Evolutionary conservation across 805 yeast species (phyloP).

Genomic region (Saccharomyces cerevisiae): DNA sequence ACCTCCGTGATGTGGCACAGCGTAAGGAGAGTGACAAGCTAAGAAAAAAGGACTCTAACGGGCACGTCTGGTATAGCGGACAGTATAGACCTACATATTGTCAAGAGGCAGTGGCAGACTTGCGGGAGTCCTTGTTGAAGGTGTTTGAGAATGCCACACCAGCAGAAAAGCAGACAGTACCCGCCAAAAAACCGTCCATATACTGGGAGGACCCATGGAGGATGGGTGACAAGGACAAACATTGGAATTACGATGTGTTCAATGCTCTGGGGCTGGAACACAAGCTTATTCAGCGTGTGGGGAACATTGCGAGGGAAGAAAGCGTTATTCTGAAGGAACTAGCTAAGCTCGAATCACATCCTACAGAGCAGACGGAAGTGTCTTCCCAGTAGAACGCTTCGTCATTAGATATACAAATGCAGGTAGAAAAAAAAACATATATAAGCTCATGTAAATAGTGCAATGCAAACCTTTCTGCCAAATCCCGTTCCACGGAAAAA

Average conservation of each 20-base stretch:
- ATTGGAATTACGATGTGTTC: constrained; percentile 42
- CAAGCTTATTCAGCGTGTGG: constrained; percentile 43
- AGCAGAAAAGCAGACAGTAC: constrained; percentile 21
- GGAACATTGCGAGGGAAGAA: constrained; percentile 56
- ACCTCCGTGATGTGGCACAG: constrained; percentile 58
- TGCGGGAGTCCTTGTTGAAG: constrained; percentile 31
- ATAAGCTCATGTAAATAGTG: not conserved
- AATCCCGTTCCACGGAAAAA: not conserved
- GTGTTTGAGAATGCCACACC: constrained; percentile 5
- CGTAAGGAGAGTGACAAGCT: constrained; percentile 52
- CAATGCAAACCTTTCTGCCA: not conserved
- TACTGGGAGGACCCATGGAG: constrained; percentile 87
- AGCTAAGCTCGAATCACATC: constrained; percentile 19
- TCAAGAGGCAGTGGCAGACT: constrained; percentile 86
- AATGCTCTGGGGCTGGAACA: constrained; percentile 39
- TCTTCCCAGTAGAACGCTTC: not conserved
- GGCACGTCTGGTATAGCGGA: constrained; percentile 78
- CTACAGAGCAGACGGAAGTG: constrained; percentile 7
- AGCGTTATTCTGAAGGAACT: constrained; percentile 56
- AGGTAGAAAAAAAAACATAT: not conserved
- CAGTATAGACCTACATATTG: constrained; percentile 86
- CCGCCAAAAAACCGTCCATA: constrained; percentile 59
- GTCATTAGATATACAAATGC: not conserved
- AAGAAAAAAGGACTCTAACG: constrained; percentile 66
- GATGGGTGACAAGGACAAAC: constrained; percentile 58